These are phyloP conservation scores for Moelleriella libera DNA, from an alignment of 2,329 filamentous ascomycete species.

Conservation along the genomic window DNA sequence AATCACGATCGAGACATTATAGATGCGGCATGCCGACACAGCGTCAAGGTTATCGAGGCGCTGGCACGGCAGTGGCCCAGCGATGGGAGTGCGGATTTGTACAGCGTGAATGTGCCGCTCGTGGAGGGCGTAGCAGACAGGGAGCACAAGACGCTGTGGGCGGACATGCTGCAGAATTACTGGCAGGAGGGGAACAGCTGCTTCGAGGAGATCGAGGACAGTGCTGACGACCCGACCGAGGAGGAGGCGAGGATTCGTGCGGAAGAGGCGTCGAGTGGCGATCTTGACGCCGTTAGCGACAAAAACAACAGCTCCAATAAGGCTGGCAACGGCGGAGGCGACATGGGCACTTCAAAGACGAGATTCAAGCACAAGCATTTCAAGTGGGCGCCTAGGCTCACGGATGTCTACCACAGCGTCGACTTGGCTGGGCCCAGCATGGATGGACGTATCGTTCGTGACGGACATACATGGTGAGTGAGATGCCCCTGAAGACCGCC, in stretches of 20 bases:
- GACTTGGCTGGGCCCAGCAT: slow-evolving; percentile 65
- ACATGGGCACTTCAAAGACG: neutral
- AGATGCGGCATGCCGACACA: slow-evolving; percentile 57
- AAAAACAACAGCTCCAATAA: neutral
- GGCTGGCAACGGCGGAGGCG: no score
- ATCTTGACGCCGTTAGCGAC: neutral
- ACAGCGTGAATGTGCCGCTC: slow-evolving; percentile 81
- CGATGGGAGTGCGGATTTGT: slow-evolving; percentile 61
- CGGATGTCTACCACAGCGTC: slow-evolving; percentile 80
- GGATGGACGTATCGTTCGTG: slow-evolving; percentile 85
- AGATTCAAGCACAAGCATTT: slow-evolving; percentile 72
- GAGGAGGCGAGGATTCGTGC: slow-evolving; percentile 64
- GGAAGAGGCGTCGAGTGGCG: slow-evolving; percentile 25
- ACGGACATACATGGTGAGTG: slow-evolving; percentile 69
- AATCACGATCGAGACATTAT: slow-evolving; percentile 78
- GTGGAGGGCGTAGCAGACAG: slow-evolving; percentile 52
- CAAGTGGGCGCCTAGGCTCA: slow-evolving; percentile 83
- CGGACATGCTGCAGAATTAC: slow-evolving; percentile 77
- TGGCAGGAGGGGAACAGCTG: slow-evolving; percentile 68
- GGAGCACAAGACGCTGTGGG: slow-evolving; percentile 61
- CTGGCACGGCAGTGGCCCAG: slow-evolving; percentile 60
- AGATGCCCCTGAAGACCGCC: no score
- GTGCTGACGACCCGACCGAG: slow-evolving; percentile 47
- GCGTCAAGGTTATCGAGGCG: slow-evolving; percentile 65
- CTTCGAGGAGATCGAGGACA: slow-evolving; percentile 66